Conservation (phyloP, 805 yeast species). For the Kluyveromyces wickerhamii region DNA sequence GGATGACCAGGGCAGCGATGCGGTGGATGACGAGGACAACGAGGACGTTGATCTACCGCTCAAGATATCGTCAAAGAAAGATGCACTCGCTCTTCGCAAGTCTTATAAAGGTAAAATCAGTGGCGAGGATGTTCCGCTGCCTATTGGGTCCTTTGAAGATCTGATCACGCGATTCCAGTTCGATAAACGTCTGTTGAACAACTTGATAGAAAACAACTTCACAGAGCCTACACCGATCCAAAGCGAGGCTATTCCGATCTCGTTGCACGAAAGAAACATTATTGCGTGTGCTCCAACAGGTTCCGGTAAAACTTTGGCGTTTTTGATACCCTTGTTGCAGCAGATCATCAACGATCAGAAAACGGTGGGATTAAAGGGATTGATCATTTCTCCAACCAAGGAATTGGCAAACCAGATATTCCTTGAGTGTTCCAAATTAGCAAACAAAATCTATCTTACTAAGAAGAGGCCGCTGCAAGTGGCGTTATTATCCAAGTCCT, state of each 20-base stretch:
- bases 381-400: conserved; percentile 88
- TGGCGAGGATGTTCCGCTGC: conserved; percentile 84
- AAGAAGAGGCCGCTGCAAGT: conserved; percentile 43
- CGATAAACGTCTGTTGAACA: conserved; percentile 44
- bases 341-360: conserved; percentile 29
- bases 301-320: conserved; percentile 94
- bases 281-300: conserved; percentile 98
- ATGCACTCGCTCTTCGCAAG: conserved; percentile 56
- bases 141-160: conserved; percentile 85
- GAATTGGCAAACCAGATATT: conserved; percentile 86
- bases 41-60: conserved; percentile 32
- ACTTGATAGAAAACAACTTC: conserved; percentile 62
- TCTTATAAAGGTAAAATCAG: conserved; percentile 58
- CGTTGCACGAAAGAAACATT: conserved; percentile 63
- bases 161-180: conserved; percentile 60
- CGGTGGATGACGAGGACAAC: conserved; percentile 22
- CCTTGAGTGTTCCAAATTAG: conserved; percentile 53
- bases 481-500: conserved; percentile 62
- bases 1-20: conserved; percentile 25
- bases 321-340: conserved; percentile 74
- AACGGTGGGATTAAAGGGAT: conserved; percentile 51
- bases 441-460: conserved; percentile 35
- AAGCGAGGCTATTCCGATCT: conserved; percentile 76
- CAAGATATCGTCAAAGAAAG: conserved; percentile 43
- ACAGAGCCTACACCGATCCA: conserved; percentile 90